Evolutionary conservation across 1,139 yeast genomes (phyloP).

Genomic region (Suhomyces bolitotheri): DNA sequence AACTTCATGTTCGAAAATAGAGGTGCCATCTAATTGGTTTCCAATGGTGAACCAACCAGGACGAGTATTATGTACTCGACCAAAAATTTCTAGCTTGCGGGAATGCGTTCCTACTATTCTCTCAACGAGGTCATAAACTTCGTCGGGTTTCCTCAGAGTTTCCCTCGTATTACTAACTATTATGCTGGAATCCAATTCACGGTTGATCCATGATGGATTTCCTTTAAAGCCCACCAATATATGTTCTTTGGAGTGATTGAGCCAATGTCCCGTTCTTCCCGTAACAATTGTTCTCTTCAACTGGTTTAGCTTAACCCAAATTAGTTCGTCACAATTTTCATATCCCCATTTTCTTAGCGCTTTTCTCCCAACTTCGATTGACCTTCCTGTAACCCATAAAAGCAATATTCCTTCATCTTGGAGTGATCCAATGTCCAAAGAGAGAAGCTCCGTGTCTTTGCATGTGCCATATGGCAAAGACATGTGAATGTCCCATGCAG

Average conservation of each 20-base stretch:
- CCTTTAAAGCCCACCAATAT: conserved; percentile 84
- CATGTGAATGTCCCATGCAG: conserved; percentile 89
- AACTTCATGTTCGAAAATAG: conserved; percentile 61
- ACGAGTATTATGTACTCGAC: conserved; percentile 79
- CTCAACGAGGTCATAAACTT: conserved; percentile 81
- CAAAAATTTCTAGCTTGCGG: conserved; percentile 84
- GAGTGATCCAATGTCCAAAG: conserved; percentile 62
- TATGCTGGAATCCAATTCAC: conserved; percentile 68
- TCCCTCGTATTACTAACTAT: conserved; percentile 84
- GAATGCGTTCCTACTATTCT: conserved; percentile 75
- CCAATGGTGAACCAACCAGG: conserved; percentile 95
- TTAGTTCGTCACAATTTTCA: conserved; percentile 68
- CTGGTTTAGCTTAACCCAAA: conserved; percentile 92
- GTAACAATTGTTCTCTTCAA: conserved; percentile 86
- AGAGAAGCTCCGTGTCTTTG: conserved; percentile 67
- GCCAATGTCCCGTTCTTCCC: conserved; percentile 96
- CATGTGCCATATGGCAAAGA: conserved; percentile 76
- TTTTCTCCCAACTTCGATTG: conserved; percentile 81
- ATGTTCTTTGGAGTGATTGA: conserved; percentile 93
- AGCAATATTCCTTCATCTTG: conserved; percentile 83
- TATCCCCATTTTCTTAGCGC: conserved; percentile 85
- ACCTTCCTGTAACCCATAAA: conserved; percentile 94
- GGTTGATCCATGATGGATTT: conserved; percentile 68
- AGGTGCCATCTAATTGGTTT: conserved; percentile 67
- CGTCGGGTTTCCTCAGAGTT: conserved; percentile 90